Evolutionary conservation across 345 rosid genomes (phyloP), one percentile per base, ranked within the genome.

Genomic region (Euclidium syriacum): DNA sequence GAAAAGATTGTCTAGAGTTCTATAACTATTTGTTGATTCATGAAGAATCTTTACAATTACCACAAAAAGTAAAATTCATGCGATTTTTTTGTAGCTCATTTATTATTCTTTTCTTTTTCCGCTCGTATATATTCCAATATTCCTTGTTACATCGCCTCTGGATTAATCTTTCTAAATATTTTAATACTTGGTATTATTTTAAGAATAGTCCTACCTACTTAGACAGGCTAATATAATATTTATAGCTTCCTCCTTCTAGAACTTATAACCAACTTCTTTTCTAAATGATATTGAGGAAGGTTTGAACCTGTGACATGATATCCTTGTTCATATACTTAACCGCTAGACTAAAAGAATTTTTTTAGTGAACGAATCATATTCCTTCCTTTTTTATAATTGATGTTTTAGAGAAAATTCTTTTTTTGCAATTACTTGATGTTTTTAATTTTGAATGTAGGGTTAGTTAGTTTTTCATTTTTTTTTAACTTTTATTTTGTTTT

Each of bases 41-140:
- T 59, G 61, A 68, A 68, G 38, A 59, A 68, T 43, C 47, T 49
- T 10, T 3, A n/a, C 53, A 12, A 49, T 48, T 49, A 49, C 44
- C 44, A 38, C 50, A 49, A 49, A 48, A 50, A 32, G 27, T 50
- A 68, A 39, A 23, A 40, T 40, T n/a, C 36, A 58, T 59, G 66
- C 50, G 36, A 30, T 29, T 40, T 67, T 30, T 11, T 8, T 24
- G 6, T 30, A 50, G 27, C 23, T 35, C 54, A 6, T 36, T 27
- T 30, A 30, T 16, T 14, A 15, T 57, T 51, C 33, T 29, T 16
- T 46, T 1, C 48, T 16, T 46, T 27, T 46, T 20, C 14, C 19
- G 18, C 24, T 7, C 22, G 6, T 53, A 11, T 38, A 51, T 16
- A 25, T 39, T 22, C 22, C 5, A 25, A 29, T 49, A 51, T 8